A percentile compares a stretch with the other conserved stretches of the same genome.
Conservation (phyloP, 305 asterid genomes). For the Fraxinus latifolia region DNA sequence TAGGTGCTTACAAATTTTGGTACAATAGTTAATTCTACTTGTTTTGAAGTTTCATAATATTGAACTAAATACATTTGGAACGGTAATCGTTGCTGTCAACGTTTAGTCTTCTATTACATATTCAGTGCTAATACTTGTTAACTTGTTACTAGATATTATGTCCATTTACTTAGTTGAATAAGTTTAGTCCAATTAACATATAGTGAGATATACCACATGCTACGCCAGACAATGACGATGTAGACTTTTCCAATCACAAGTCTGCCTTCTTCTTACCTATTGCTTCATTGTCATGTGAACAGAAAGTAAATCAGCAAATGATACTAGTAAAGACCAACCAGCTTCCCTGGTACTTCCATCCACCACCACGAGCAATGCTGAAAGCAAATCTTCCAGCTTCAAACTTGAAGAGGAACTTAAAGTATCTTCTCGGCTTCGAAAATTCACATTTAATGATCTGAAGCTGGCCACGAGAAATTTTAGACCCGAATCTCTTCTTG, state of each 20-base stretch:
- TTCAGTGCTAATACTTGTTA: background rate
- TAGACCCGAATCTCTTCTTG: constrained; percentile 90
- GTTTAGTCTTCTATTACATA: background rate
- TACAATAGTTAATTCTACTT: background rate
- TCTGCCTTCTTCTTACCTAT: background rate
- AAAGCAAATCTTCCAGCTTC: constrained; percentile 67
- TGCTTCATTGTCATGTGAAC: constrained; percentile 27
- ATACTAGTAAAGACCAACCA: constrained; percentile 62
- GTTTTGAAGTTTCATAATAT: background rate
- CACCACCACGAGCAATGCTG: constrained; percentile 54
- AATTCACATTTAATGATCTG: constrained; percentile 76
- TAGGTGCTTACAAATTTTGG: background rate
- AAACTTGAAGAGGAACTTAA: constrained; percentile 80
- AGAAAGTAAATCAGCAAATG: constrained; percentile 76
- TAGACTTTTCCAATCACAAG: background rate
- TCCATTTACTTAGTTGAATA: background rate
- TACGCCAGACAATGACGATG: background rate
- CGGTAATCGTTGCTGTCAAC: background rate
- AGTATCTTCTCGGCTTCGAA: constrained; percentile 77
- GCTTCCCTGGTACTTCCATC: constrained; percentile 57
- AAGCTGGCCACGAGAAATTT: constrained; percentile 85
- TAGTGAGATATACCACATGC: background rate
- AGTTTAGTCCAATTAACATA: background rate
- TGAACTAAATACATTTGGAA: background rate
- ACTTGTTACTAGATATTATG: background rate